Percentiles rank a stretch among this genome's conserved stretches.
Conservation (phyloP, 2,329 filamentous ascomycete species). For the Cladophialophora exuberans region DNA sequence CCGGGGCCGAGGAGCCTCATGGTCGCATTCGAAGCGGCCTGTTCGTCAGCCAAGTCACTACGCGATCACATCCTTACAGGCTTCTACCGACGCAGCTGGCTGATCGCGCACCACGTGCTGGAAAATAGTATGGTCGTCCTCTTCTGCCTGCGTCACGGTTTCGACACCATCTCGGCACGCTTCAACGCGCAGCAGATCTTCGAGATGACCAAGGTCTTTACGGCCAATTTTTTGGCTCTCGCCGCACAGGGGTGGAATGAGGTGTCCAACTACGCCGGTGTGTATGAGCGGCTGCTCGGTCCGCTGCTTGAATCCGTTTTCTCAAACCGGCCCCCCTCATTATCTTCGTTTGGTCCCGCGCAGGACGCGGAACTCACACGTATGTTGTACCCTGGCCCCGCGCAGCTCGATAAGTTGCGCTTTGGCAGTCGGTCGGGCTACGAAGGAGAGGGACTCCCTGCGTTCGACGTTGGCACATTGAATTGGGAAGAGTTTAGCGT, state of each 20-base stretch:
- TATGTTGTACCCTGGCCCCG: conserved; percentile 34
- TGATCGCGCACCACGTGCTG: conserved; percentile 35
- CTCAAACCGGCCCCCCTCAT: conserved; percentile 30
- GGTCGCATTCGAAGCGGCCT: conserved; percentile 35
- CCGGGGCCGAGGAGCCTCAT: conserved; percentile 32
- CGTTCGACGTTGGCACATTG: conserved; percentile 36
- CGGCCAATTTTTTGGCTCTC: conserved; percentile 38
- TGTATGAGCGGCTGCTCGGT: conserved; percentile 37
- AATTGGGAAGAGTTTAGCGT: conserved; percentile 35
- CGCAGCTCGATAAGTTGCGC: conserved; percentile 34
- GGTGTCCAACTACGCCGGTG: conserved; percentile 37
- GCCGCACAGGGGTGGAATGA: conserved; percentile 40
- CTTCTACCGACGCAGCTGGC: conserved; percentile 35
- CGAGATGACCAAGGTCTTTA: conserved; percentile 40
- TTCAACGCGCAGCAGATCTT: conserved; percentile 38
- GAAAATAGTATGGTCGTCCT: conserved; percentile 37
- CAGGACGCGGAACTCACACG: conserved; percentile 34
- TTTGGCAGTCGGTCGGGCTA: conserved; percentile 31
- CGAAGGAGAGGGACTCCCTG: conserved; percentile 44
- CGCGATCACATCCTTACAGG: conserved; percentile 35
- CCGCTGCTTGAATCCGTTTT: conserved; percentile 40
- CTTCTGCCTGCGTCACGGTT: conserved; percentile 39
- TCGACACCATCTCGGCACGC: conserved; percentile 35
- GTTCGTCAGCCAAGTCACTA: conserved; percentile 31
- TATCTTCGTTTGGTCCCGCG: conserved; percentile 34